Conservation (phyloP, 2,329 filamentous ascomycete genomes). For the Claviceps sp. region DNA sequence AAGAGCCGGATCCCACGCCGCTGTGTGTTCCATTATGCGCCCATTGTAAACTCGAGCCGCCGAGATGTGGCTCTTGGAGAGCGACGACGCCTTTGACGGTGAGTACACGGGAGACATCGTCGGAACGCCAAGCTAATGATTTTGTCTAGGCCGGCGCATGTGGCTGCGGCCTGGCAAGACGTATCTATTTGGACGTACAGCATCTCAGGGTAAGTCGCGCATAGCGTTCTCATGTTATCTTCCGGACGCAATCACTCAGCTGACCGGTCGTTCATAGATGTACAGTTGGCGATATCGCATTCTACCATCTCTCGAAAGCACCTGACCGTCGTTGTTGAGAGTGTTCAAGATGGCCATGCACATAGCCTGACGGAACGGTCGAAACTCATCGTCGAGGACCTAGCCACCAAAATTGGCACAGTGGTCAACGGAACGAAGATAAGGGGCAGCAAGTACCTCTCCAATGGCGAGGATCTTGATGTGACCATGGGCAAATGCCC, state of each 20-base stretch:
- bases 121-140: slow-evolving; percentile 4
- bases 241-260: neutral
- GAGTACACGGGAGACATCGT: slow-evolving; percentile 4
- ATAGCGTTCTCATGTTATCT: too few species aligned
- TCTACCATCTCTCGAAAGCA: slow-evolving; percentile 84
- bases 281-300: slow-evolving; percentile 57
- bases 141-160: slow-evolving; percentile 34
- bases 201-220: slow-evolving; percentile 41
- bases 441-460: slow-evolving; percentile 42
- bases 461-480: slow-evolving; percentile 39
- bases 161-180: slow-evolving; percentile 80
- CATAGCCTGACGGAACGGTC: slow-evolving; percentile 53
- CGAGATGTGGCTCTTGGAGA: slow-evolving; percentile 53
- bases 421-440: slow-evolving; percentile 60
- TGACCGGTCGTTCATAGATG: slow-evolving; percentile 30
- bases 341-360: slow-evolving; percentile 52
- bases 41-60: neutral
- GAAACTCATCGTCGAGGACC: slow-evolving; percentile 60
- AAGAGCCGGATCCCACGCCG: neutral
- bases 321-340: slow-evolving; percentile 59
- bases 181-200: slow-evolving; percentile 75
- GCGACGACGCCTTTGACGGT: slow-evolving; percentile 39
- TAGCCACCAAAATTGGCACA: slow-evolving; percentile 76
- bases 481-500: slow-evolving; percentile 62
- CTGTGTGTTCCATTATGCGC: neutral